A percentile compares a stretch with the other conserved stretches of the same genome.
These are phyloP conservation scores for Chalciporus pseudorubinellus DNA, from an alignment of 768 basidiomycete genomes.

Conservation along the genomic window DNA sequence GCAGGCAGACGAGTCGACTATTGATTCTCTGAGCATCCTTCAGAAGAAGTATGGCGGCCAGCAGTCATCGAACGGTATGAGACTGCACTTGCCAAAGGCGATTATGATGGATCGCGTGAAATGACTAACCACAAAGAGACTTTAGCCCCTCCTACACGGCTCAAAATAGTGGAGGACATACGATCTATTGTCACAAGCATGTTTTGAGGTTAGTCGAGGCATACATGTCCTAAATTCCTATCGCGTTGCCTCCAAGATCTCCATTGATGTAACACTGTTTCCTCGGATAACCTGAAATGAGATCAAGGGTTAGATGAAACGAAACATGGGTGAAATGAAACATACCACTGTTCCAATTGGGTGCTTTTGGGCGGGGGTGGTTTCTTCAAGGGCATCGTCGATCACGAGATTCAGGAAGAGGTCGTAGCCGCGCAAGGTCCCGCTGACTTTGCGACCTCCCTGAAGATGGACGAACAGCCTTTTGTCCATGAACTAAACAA, in stretches of 20 bases:
- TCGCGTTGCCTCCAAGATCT: constrained; percentile 69
- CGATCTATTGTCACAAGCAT: constrained; percentile 6
- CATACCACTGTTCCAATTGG: constrained; percentile 90
- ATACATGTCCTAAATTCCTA: constrained; percentile 6
- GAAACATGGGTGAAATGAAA: constrained; percentile 12
- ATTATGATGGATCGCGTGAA: not conserved
- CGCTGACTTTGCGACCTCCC: constrained; percentile 94
- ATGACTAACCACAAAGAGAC: not conserved
- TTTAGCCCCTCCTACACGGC: not conserved
- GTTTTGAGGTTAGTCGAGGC: not conserved
- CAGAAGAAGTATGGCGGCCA: not conserved
- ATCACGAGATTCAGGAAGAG: constrained; percentile 98
- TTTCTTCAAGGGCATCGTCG: constrained; percentile 93
- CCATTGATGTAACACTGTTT: constrained; percentile 96
- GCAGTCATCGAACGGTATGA: not conserved
- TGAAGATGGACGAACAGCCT: constrained; percentile 92
- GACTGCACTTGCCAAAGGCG: constrained; percentile 9
- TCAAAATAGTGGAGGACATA: constrained; percentile 2
- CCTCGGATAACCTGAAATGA: constrained; percentile 83
- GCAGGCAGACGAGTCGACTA: not conserved
- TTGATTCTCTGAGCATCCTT: not conserved
- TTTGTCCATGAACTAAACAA: constrained; percentile 94
- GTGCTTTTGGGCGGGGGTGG: constrained; percentile 82
- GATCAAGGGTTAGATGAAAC: constrained; percentile 4
- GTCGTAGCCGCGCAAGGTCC: constrained; percentile 93